phyloP scores from a whole-genome alignment of 1,139 yeast genomes.

The Chernovozyma aurita region DNA sequence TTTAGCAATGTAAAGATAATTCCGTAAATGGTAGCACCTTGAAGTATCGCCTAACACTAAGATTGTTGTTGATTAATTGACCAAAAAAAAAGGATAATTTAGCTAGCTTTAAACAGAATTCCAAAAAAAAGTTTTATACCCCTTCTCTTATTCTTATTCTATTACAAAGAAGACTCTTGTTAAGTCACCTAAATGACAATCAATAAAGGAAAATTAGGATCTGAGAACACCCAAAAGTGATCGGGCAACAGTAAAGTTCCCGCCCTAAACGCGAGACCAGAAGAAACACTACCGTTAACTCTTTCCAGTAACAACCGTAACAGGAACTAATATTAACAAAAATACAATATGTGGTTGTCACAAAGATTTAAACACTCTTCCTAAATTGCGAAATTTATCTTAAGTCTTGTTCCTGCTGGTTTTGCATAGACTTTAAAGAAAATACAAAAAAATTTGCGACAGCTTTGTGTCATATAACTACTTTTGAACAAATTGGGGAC shows the following conservation, averaged over 20 bases:
- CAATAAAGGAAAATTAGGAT: too few species aligned
- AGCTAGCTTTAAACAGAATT: too few species aligned
- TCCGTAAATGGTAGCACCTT: too few species aligned
- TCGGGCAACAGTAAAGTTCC: neutral
- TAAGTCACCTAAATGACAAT: too few species aligned
- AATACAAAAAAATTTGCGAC: neutral
- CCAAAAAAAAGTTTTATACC: too few species aligned
- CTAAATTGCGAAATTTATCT: neutral
- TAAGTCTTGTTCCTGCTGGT: neutral
- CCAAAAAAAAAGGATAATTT: too few species aligned
- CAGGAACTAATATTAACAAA: neutral
- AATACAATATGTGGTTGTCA: neutral
- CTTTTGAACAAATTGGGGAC: neutral
- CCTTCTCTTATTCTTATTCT: too few species aligned
- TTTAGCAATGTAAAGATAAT: too few species aligned
- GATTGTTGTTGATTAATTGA: too few species aligned
- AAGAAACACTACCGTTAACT: neutral
- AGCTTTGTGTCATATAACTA: neutral
- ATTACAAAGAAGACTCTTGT: too few species aligned
- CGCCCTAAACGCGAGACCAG: neutral
- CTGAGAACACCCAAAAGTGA: neutral
- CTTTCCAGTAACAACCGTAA: neutral
- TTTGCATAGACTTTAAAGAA: too few species aligned
- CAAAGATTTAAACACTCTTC: neutral
- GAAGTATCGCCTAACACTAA: too few species aligned